A percentile compares a stretch with the other conserved stretches of the same genome.
Conservation (phyloP, 352 stramenopile species). For the Phytophthora macrochlamydospora region DNA sequence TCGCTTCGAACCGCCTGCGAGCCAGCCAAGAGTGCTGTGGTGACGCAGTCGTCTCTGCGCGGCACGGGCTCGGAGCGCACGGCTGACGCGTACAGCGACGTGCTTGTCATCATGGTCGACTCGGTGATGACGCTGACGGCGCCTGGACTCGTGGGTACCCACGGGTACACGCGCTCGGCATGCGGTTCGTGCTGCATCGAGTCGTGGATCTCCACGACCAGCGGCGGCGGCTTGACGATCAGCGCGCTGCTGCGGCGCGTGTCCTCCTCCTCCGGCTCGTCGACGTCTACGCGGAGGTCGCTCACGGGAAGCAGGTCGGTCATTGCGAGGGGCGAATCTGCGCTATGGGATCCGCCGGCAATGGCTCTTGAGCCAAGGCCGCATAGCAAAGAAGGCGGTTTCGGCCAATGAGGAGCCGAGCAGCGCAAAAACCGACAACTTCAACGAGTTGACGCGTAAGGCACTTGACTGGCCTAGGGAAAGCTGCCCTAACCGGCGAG, state of each 20-base stretch:
- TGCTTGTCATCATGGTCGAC: conserved; percentile 23
- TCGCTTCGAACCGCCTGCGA: conserved; percentile 13
- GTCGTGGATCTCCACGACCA: conserved; percentile 7
- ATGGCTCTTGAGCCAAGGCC: neutral
- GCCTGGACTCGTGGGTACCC: conserved; percentile 16
- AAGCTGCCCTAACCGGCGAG: neutral
- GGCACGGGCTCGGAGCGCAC: conserved; percentile 22
- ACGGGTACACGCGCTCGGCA: conserved; percentile 35
- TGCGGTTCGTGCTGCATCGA: conserved; percentile 19
- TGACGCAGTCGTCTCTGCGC: conserved; percentile 24
- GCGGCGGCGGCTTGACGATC: conserved; percentile 32
- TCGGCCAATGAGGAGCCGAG: neutral
- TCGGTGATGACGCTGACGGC: conserved; percentile 22
- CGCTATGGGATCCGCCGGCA: neutral
- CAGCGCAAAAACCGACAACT: neutral
- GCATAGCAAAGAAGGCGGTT: neutral
- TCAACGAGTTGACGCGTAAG: neutral
- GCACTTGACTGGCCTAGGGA: neutral
- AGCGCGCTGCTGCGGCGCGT: conserved; percentile 20
- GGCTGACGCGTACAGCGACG: conserved; percentile 18
- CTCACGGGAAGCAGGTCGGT: conserved; percentile 24
- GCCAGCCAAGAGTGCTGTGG: conserved; percentile 27
- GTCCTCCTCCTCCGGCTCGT: conserved; percentile 46
- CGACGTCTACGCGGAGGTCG: conserved; percentile 19
- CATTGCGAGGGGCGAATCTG: conserved; percentile 20